These are phyloP conservation scores for Ambrosia artemisiifolia DNA, from an alignment of 129 eudicot genomes.

Conservation along the genomic window DNA sequence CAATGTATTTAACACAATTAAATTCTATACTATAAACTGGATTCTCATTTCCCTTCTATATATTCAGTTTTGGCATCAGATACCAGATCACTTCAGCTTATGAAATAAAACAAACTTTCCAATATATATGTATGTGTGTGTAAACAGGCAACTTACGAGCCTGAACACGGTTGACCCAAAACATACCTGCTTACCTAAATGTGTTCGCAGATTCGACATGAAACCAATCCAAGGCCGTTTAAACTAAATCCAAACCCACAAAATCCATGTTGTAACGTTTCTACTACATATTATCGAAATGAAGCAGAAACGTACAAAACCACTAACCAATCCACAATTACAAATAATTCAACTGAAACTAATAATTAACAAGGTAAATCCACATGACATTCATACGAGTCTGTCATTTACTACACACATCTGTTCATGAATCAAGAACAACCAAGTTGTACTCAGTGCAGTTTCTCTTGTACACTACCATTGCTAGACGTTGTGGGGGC, in stretches of 20 bases:
- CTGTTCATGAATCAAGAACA: constrained; percentile 24
- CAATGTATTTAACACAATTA: no score
- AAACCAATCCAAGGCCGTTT: not conserved
- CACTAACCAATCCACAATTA: not conserved
- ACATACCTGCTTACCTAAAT: not conserved
- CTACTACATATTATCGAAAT: constrained; percentile 3
- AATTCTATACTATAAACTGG: no score
- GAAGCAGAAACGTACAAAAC: not conserved
- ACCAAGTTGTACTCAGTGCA: constrained; percentile 29
- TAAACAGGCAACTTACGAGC: no score
- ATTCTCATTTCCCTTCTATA: no score
- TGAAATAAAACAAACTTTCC: no score
- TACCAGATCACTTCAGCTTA: no score
- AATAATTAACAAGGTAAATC: constrained; percentile 23
- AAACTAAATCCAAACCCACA: not conserved
- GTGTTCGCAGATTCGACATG: not conserved
- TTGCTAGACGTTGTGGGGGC: constrained; percentile 41
- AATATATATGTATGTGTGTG: no score
- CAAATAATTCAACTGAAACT: constrained; percentile 24
- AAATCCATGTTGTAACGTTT: not conserved
- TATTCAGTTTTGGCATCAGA: no score
- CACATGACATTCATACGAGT: not conserved
- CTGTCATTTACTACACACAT: constrained; percentile 34
- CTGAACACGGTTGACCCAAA: not conserved
- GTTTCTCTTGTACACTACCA: constrained; percentile 30